Percentiles rank a stretch among this genome's conserved stretches.
Evolutionary conservation across 352 stramenopile species (phyloP).

Genomic region (Pythium phragmiticola): DNA sequence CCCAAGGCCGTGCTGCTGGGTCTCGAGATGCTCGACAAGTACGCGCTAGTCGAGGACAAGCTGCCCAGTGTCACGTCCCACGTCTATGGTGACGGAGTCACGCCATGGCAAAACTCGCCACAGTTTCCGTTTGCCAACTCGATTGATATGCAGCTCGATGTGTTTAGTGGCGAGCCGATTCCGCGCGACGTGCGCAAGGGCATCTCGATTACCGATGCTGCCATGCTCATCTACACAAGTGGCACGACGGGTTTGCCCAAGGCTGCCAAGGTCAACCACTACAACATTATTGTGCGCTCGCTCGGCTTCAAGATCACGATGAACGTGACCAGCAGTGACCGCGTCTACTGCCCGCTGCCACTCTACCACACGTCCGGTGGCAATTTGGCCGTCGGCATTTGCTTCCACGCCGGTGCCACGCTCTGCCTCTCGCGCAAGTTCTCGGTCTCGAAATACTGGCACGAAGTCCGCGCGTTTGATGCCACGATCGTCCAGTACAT

Average conservation of each 20-base stretch:
- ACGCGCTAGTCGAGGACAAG: conserved; percentile 35
- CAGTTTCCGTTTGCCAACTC: conserved; percentile 40
- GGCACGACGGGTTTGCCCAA: conserved; percentile 84
- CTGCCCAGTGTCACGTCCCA: conserved; percentile 45
- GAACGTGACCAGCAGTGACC: conserved; percentile 57
- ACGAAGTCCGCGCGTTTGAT: conserved; percentile 65
- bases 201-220: conserved; percentile 57
- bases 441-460: conserved; percentile 73
- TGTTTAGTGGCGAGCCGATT: conserved; percentile 31
- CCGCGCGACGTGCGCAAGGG: conserved; percentile 30
- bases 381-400: conserved; percentile 78
- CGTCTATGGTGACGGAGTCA: conserved; percentile 54
- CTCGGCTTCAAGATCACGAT: conserved; percentile 61
- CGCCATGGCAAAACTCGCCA: neutral
- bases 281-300: conserved; percentile 60
- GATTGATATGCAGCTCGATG: conserved; percentile 35
- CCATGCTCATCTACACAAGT: conserved; percentile 83
- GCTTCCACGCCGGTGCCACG: conserved; percentile 72
- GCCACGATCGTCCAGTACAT: conserved; percentile 90
- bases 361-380: conserved; percentile 86
- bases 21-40: conserved; percentile 35
- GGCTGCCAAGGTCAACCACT: conserved; percentile 72
- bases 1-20: conserved; percentile 70
- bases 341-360: conserved; percentile 78
- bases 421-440: conserved; percentile 79